Conservation (phyloP, 1,284 basidiomycete genomes). For the Coniophora puteana region DNA sequence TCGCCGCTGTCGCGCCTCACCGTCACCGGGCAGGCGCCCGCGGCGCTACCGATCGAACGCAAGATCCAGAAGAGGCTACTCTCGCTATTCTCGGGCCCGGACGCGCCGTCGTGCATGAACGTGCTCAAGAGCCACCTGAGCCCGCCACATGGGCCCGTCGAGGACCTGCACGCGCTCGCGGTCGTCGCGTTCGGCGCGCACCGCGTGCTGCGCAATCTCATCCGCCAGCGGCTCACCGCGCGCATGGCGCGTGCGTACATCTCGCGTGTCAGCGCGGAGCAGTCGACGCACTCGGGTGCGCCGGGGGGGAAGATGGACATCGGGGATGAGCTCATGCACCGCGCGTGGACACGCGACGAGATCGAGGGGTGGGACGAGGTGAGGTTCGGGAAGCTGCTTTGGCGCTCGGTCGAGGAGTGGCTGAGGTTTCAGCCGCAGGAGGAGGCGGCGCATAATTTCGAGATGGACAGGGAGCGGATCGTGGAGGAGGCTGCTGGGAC, state of each 20-base stretch:
- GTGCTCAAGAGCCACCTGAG: constrained; percentile 52
- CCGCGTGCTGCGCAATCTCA: constrained; percentile 59
- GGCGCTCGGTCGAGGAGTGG: constrained; percentile 55
- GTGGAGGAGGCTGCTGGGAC: constrained; percentile 65
- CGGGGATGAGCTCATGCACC: constrained; percentile 59
- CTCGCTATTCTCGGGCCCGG: constrained; percentile 58
- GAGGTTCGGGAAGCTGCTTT: constrained; percentile 51
- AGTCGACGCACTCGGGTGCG: constrained; percentile 56
- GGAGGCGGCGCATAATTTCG: constrained; percentile 16
- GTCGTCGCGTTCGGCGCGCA: constrained; percentile 54
- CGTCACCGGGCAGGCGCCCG: constrained; percentile 35
- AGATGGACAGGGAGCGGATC: constrained; percentile 46
- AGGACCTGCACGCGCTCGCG: constrained; percentile 20
- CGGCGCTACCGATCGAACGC: constrained; percentile 45
- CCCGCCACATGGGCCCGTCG: constrained; percentile 22
- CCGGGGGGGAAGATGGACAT: constrained; percentile 56
- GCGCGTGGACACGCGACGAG: constrained; percentile 66
- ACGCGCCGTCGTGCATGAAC: constrained; percentile 57
- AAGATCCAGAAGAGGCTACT: constrained; percentile 52
- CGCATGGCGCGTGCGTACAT: constrained; percentile 66
- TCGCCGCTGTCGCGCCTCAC: constrained; percentile 64
- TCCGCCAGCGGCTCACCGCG: constrained; percentile 55
- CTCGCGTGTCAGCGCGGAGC: constrained; percentile 43
- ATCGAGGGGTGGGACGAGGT: constrained; percentile 59
- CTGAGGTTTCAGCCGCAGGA: constrained; percentile 32